Conservation (phyloP, 2,329 filamentous ascomycete species). For the Alternaria tenuissima region DNA sequence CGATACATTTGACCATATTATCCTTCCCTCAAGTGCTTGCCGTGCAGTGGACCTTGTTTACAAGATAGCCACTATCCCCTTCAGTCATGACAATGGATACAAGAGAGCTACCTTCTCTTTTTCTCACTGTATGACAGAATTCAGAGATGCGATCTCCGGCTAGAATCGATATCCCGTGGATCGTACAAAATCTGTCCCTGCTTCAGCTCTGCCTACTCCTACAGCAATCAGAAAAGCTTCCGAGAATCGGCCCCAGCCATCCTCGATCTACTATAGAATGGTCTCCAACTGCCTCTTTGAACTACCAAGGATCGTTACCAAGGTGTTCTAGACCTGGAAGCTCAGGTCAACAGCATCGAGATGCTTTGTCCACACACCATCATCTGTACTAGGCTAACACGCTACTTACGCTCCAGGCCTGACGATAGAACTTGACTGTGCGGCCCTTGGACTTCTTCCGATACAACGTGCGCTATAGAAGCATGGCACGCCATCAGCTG, state of each 20-base stretch:
- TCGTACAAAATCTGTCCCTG: too few species aligned
- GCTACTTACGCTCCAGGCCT: background rate
- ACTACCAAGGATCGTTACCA: background rate
- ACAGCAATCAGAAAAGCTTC: background rate
- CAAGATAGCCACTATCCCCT: background rate
- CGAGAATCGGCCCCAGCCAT: too few species aligned
- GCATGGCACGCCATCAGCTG: background rate
- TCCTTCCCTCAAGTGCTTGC: background rate
- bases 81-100: background rate
- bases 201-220: too few species aligned
- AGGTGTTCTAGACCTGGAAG: background rate
- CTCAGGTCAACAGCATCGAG: background rate
- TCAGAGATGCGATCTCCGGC: background rate
- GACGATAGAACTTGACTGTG: background rate
- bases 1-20: background rate
- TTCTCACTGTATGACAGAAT: background rate
- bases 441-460: background rate
- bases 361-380: background rate
- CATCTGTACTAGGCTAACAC: background rate
- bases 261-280: background rate
- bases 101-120: background rate
- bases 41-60: background rate
- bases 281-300: background rate
- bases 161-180: fast-evolving
- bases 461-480: background rate